Base-by-base conservation (phyloP, 768 basidiomycete genomes). In the Mycena capillaripes region DNA sequence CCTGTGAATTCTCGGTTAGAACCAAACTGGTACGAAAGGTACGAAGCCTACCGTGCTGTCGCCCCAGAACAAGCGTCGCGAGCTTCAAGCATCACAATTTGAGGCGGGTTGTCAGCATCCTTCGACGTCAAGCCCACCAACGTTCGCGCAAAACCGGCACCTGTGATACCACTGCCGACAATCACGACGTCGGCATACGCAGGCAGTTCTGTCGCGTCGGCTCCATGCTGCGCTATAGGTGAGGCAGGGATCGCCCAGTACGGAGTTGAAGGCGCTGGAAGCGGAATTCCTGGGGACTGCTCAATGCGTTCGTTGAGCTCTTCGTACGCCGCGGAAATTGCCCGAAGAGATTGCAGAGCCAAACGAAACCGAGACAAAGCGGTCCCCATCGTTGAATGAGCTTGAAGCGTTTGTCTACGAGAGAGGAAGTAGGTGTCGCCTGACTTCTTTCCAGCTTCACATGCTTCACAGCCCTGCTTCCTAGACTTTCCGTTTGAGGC, bases 61-160 rank as follows among this genome's bases (percentile, higher is more conserved):
- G 89, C 89, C 3, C 89, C 89, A 0, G 86, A 88, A 69, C 89
- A 90, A 0, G 82, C 83, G 6, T 91, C 89, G 55, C 92, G 79
- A 6, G 92, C 92, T 71, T 93, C 92, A 21, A 93, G 82, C 78
- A 92, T 86, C 30, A 91, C 85, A 5, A 93, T 74, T 40, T 79
- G 42, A 4, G 46, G 63, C 19, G 48, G 25, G 17, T 61, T 46
- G 23, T 7, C n/a, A n/a, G n/a, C n/a, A n/a, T n/a, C 14, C 25
- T 50, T 32, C 0, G 34, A 60, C 29, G 21, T 3, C 30, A 56
- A 56, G 23, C 36, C 55, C 6, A 72, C 12, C 53, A 86, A 59
- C 14, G 83, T 82, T 65, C 84, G 84, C 17, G 84, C 84, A 48
- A 88, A 78, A 0, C 87, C 84, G 0, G 87, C 81, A 6, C 89